These are phyloP conservation scores for Gamarada debralockiae DNA, from an alignment of 495 filamentous ascomycete species.

Conservation along the genomic window DNA sequence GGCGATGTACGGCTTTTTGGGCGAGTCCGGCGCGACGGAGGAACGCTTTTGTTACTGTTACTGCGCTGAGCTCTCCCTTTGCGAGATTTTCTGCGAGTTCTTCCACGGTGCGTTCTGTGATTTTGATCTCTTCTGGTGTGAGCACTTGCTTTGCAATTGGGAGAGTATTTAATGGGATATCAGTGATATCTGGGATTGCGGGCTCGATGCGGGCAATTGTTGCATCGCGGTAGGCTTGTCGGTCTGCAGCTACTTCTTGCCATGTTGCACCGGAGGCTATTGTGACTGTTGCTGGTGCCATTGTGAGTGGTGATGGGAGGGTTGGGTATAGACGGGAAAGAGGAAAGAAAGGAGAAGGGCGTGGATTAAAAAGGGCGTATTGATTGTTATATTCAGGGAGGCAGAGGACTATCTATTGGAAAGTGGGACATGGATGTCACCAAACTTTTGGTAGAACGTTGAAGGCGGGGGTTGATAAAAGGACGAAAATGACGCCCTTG, in stretches of 20 bases:
- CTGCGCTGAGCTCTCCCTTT: slow-evolving; percentile 37
- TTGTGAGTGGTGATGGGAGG: not conserved
- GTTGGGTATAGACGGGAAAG: not conserved
- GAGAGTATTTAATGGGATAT: slow-evolving; percentile 40
- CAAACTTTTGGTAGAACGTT: too few species aligned
- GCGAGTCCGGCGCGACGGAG: slow-evolving; percentile 55
- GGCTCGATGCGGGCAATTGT: slow-evolving; percentile 39
- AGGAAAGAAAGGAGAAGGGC: not conserved
- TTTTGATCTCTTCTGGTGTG: slow-evolving; percentile 40
- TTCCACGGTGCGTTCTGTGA: slow-evolving; percentile 45
- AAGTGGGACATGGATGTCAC: too few species aligned
- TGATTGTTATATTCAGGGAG: not conserved
- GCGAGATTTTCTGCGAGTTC: slow-evolving; percentile 40
- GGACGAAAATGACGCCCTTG: too few species aligned
- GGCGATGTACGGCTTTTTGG: slow-evolving; percentile 43
- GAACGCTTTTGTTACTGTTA: slow-evolving; percentile 52
- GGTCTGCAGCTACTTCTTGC: slow-evolving; percentile 41
- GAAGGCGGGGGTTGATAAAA: too few species aligned
- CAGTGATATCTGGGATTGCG: slow-evolving; percentile 15
- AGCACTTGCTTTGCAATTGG: slow-evolving; percentile 39
- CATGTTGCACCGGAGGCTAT: slow-evolving; percentile 36
- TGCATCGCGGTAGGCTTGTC: slow-evolving; percentile 40
- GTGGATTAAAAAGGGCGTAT: not conserved
- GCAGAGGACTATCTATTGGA: too few species aligned
- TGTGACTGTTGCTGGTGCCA: slow-evolving; percentile 29